Conservation (phyloP, 192 early-diverging fungal species). For the Coemansia sp. region DNA sequence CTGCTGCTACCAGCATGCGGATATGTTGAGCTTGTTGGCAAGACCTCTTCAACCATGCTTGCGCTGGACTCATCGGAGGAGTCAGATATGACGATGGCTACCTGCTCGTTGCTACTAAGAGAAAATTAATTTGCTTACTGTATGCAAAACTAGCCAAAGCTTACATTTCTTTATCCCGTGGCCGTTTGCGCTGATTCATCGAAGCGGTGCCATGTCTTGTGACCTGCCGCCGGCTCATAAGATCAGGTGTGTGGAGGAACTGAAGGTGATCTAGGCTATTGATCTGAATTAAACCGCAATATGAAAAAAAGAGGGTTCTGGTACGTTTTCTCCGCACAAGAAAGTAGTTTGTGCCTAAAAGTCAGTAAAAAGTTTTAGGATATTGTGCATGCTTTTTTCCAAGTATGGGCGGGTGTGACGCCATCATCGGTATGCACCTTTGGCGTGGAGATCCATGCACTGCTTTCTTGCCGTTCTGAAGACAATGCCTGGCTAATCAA, state of each 20-base stretch:
- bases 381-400: no score
- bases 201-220: background rate
- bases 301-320: no score
- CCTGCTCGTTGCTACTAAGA: background rate
- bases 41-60: conserved; percentile 8
- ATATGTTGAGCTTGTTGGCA: conserved; percentile 12
- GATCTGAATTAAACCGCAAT: background rate
- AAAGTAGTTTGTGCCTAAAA: background rate
- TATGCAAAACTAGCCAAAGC: background rate
- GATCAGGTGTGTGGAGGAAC: background rate
- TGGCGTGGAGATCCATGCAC: no score
- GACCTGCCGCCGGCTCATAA: background rate
- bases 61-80: conserved; percentile 5
- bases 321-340: background rate
- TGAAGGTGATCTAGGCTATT: background rate
- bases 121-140: background rate
- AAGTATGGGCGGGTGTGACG: no score
- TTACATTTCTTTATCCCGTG: background rate
- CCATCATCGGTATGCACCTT: no score
- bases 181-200: background rate
- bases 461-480: no score
- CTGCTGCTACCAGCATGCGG: background rate
- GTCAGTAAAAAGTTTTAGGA: no score
- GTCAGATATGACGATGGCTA: conserved; percentile 7
- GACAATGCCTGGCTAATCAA: no score